Percentiles rank a stretch among this genome's conserved stretches.
phyloP scores from a whole-genome alignment of 257 asterid genomes.

The Nicotiana sylvestris region DNA sequence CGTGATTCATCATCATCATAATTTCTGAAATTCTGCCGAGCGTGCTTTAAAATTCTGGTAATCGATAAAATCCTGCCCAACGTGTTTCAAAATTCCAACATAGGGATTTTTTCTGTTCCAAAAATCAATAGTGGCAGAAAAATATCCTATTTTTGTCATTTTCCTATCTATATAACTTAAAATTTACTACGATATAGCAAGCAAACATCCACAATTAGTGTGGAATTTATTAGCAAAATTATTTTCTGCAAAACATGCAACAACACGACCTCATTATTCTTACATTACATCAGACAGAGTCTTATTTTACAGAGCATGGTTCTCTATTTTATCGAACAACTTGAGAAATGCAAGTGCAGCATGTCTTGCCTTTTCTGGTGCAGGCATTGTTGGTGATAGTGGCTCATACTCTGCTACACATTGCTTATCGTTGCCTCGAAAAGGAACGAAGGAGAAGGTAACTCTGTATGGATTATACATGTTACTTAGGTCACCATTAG shows the following conservation, averaged over 20 bases:
- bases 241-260: neutral
- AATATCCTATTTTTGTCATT: too few species aligned
- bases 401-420: conserved; percentile 7
- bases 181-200: neutral
- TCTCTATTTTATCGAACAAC: neutral
- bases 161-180: too few species aligned
- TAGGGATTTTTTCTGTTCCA: too few species aligned
- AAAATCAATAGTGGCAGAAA: too few species aligned
- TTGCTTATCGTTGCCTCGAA: neutral
- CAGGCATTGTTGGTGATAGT: neutral
- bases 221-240: neutral
- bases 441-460: neutral
- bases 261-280: neutral
- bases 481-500: neutral
- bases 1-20: too few species aligned
- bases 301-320: neutral
- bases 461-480: conserved; percentile 16
- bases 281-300: neutral
- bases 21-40: too few species aligned
- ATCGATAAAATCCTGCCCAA: too few species aligned
- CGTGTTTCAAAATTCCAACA: too few species aligned
- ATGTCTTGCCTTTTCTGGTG: conserved; percentile 10
- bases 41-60: too few species aligned
- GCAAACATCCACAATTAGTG: neutral
- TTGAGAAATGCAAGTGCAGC: conserved; percentile 10